Evolutionary conservation across 2,329 filamentous ascomycete species (phyloP), one percentile per base, ranked within the genome.

Genomic region (Plectosphaerella plurivora): DNA sequence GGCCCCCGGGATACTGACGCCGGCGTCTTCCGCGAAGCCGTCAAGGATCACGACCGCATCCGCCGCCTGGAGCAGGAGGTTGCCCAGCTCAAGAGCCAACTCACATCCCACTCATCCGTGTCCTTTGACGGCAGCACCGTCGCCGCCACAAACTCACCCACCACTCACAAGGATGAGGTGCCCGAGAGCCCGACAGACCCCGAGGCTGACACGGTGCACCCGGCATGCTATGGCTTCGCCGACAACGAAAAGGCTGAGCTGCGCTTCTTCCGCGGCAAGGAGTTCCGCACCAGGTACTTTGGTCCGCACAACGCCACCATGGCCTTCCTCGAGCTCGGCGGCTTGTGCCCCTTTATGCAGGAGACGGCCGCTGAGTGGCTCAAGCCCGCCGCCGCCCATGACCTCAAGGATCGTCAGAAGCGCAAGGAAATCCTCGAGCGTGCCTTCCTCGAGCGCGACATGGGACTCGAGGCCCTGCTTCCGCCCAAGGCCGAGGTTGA

Each of bases 341-440:
- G 81, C 3, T 70, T 84, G 45, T 79, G 74, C 45, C 77, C 79
- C 14, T 84, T 84, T 53, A 84, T 84, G 81, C 78, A 76, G 57
- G 80, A 84, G 67, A 83, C 80, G 1, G 79, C 81, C 10, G 78
- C 83, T 50, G 79, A 83, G 62, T 83, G 81, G 79, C 72, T 84
- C 51, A 74, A 77, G 49, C 81, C 81, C 8, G 74, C 83, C 45
- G 79, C 81, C 37, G 72, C 82, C 24, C 76, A 80, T 56, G 70
- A 75, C 42, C 71, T 72, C 57, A 83, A 84, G 66, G 79, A 84
- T 59, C 76, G 80, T 48, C 73, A 73, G 60, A 76, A 76, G 59
- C 73, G 78, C 47, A 74, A 75, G 55, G 71, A 77, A 57, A 77
- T 81, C 37, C 74, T 79, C 10, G 78, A 83, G 54, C 71, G 67